Percentiles rank a stretch among this genome's conserved stretches.
phyloP scores from a whole-genome alignment of 2,329 filamentous ascomycete genomes.

The Penicillium sp. region DNA sequence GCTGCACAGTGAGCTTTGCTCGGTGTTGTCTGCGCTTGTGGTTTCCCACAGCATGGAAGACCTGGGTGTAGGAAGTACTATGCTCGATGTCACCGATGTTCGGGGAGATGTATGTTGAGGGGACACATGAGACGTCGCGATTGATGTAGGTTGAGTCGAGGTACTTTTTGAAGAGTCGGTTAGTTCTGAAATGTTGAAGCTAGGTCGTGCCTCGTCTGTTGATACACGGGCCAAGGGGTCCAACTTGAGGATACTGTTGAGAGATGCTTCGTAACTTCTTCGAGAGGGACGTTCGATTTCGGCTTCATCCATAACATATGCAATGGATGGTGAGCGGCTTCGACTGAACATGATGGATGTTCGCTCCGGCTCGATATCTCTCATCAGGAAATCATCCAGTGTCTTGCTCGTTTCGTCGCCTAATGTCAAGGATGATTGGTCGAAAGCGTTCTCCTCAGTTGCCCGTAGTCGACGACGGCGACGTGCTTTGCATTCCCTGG shows the following conservation, averaged over 20 bases:
- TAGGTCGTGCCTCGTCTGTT: conserved; percentile 3
- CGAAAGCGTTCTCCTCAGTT: conserved; percentile 21
- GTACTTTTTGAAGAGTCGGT: neutral
- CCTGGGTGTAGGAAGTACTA: neutral
- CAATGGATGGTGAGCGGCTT: conserved; percentile 29
- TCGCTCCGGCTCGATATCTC: conserved; percentile 25
- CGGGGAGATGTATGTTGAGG: neutral
- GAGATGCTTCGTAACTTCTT: conserved; percentile 6
- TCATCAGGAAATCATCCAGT: conserved; percentile 22
- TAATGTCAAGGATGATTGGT: conserved; percentile 21
- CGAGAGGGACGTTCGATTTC: conserved; percentile 8
- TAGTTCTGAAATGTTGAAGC: conserved; percentile 7
- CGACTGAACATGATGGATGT: conserved; percentile 36
- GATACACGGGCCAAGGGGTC: conserved; percentile 10
- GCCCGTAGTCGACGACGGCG: conserved; percentile 18
- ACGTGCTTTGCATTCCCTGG: conserved; percentile 19
- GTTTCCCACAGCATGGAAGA: conserved; percentile 20
- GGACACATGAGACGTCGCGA: conserved; percentile 4
- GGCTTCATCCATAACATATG: conserved; percentile 20
- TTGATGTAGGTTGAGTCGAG: conserved; percentile 6
- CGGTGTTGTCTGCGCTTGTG: conserved; percentile 6
- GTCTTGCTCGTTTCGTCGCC: conserved; percentile 24
- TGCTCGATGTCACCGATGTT: conserved; percentile 3
- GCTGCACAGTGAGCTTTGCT: conserved; percentile 2
- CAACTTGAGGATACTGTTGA: conserved; percentile 7